phyloP scores from a whole-genome alignment of 352 stramenopile species.

The Pythium monospermum region DNA sequence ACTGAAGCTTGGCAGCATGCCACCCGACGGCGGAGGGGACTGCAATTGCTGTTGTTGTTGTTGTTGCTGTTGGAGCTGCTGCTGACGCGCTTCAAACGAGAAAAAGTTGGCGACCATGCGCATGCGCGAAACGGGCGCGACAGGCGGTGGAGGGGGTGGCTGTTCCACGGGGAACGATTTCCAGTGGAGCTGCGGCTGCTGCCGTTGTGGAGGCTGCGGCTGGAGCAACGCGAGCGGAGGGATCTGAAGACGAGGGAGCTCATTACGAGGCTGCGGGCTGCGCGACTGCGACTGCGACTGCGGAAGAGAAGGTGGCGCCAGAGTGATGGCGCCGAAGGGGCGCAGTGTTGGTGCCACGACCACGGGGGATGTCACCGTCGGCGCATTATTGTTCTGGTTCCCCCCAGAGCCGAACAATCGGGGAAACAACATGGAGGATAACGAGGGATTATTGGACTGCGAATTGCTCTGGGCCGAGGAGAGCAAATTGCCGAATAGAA shows the following conservation, averaged over 20 bases:
- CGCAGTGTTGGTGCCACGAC: background rate
- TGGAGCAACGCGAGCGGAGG: constrained; percentile 42
- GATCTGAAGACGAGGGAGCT: constrained; percentile 64
- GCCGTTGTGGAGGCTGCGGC: constrained; percentile 22
- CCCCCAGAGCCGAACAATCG: constrained; percentile 20
- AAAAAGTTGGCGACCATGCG: constrained; percentile 49
- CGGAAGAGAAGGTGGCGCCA: constrained; percentile 5
- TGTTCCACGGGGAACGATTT: constrained; percentile 33
- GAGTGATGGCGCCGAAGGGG: constrained; percentile 7
- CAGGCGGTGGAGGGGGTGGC: constrained; percentile 17
- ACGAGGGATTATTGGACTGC: background rate
- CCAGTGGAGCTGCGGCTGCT: constrained; percentile 49
- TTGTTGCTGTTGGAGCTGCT: constrained; percentile 17
- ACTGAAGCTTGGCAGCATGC: constrained; percentile 50
- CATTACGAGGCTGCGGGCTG: too few species aligned
- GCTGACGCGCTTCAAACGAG: constrained; percentile 23
- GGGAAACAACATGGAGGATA: constrained; percentile 15
- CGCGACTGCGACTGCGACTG: constrained; percentile 22
- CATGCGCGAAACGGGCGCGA: constrained; percentile 21
- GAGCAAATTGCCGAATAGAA: constrained; percentile 26
- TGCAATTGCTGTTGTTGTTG: constrained; percentile 21
- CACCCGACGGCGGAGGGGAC: constrained; percentile 20
- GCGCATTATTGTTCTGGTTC: constrained; percentile 13
- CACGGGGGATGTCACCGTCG: background rate
- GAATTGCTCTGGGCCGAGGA: constrained; percentile 11